Evolutionary conservation across 2,329 filamentous ascomycete genomes (phyloP).

Genomic region (Curvularia hawaiiensis): DNA sequence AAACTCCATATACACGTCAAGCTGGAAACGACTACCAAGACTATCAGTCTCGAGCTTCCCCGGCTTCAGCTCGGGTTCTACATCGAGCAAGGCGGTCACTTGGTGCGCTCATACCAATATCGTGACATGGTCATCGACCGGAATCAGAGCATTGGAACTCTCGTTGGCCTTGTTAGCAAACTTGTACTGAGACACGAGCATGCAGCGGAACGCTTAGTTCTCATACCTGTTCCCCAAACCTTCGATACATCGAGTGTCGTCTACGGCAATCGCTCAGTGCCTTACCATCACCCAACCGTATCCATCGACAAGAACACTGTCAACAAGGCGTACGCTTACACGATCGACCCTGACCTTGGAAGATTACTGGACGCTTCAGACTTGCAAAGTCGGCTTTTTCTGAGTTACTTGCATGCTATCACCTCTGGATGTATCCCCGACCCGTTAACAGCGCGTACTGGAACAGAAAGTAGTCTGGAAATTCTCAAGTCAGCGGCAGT

Average conservation of each 20-base stretch:
- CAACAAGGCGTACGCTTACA: slow-evolving; percentile 51
- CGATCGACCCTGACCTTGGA: slow-evolving; percentile 57
- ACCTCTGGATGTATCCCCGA: slow-evolving; percentile 61
- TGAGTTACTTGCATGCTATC: slow-evolving; percentile 59
- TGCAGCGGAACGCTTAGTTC: slow-evolving; percentile 43
- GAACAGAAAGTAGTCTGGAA: slow-evolving; percentile 59
- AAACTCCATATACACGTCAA: slow-evolving; percentile 22
- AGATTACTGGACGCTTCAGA: slow-evolving; percentile 57
- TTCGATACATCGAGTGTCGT: slow-evolving; percentile 16
- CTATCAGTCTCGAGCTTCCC: slow-evolving; percentile 23
- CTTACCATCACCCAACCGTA: slow-evolving; percentile 23
- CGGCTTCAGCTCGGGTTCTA: slow-evolving; percentile 22
- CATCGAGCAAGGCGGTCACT: background rate
- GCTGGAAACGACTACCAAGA: slow-evolving; percentile 5
- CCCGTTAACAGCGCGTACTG: slow-evolving; percentile 55
- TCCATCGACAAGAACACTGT: slow-evolving; percentile 18
- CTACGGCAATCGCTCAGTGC: slow-evolving; percentile 1
- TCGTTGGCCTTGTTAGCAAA: slow-evolving; percentile 33
- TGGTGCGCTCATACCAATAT: slow-evolving; percentile 34
- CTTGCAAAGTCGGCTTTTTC: slow-evolving; percentile 58
- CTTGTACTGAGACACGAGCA: slow-evolving; percentile 24
- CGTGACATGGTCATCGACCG: slow-evolving; percentile 34
- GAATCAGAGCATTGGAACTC: slow-evolving; percentile 29
- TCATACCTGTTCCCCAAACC: slow-evolving; percentile 31
- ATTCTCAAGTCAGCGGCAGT: slow-evolving; percentile 58